Conservation (phyloP, 805 yeast genomes). For the Cyberlindnera xishuangbannaensis region DNA sequence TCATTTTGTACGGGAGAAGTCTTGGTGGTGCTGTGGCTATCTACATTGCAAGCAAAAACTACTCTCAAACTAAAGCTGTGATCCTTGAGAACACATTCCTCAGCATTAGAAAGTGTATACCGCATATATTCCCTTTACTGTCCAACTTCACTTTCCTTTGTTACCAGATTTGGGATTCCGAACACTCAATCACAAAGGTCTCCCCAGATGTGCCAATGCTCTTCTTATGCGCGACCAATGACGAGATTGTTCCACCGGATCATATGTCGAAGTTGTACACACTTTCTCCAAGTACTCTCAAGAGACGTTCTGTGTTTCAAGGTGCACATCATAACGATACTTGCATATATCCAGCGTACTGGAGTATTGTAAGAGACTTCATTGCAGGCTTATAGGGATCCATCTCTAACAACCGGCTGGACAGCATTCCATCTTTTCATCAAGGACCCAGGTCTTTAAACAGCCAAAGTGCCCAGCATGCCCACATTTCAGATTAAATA, state of each 20-base stretch:
- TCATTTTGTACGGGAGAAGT: constrained; percentile 81
- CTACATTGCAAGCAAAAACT: constrained; percentile 61
- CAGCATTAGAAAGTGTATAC: constrained; percentile 62
- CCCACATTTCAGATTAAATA: constrained; percentile 65
- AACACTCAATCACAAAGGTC: constrained; percentile 45
- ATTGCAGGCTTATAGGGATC: constrained; percentile 26
- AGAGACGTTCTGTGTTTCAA: constrained; percentile 43
- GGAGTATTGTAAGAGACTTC: constrained; percentile 62
- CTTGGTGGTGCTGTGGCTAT: constrained; percentile 94
- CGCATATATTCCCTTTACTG: constrained; percentile 69
- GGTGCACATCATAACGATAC: constrained; percentile 82
- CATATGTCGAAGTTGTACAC: constrained; percentile 66
- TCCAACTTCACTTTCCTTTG: constrained; percentile 53
- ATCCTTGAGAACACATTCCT: constrained; percentile 85
- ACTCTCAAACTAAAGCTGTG: constrained; percentile 50
- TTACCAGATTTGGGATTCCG: constrained; percentile 81
- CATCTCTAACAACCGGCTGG: constrained; percentile 53
- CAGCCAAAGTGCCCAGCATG: constrained; percentile 85
- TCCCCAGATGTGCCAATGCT: constrained; percentile 57
- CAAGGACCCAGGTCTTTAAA: constrained; percentile 69
- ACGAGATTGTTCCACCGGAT: constrained; percentile 86
- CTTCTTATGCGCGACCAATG: constrained; percentile 66
- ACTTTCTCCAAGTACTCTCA: constrained; percentile 37
- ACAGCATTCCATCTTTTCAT: constrained; percentile 59
- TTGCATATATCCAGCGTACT: constrained; percentile 65